Percentiles rank a stretch among this genome's conserved stretches.
Conservation (phyloP, 2,329 filamentous ascomycete genomes). For the Calonectria naviculata region DNA sequence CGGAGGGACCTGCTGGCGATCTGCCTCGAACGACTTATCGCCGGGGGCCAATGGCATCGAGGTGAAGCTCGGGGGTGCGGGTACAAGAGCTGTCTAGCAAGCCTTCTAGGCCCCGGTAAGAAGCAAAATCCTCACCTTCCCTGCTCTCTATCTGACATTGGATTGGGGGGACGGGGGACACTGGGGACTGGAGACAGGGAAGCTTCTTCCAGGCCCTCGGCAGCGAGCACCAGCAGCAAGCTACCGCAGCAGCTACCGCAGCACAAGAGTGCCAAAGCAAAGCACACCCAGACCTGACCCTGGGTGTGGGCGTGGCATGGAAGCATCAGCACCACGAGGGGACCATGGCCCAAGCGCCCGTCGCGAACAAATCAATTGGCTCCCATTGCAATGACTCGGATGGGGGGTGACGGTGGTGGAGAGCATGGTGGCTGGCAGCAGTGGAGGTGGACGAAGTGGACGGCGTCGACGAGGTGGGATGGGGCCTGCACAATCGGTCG, state of each 20-base stretch:
- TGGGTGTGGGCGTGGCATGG: constrained; percentile 12
- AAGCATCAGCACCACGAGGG: constrained; percentile 37
- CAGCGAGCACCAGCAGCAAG: constrained; percentile 8
- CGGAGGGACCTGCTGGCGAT: constrained; percentile 36
- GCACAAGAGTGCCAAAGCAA: constrained; percentile 26
- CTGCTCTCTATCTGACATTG: constrained; percentile 26
- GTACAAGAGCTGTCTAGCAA: constrained; percentile 37
- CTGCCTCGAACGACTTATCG: constrained; percentile 43
- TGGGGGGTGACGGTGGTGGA: constrained; percentile 36
- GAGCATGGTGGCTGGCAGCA: constrained; percentile 31
- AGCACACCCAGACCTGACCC: constrained; percentile 13
- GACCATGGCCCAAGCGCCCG: constrained; percentile 38
- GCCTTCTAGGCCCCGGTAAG: constrained; percentile 36
- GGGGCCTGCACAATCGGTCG: constrained; percentile 19
- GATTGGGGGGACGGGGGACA: constrained; percentile 21
- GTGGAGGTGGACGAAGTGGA: constrained; percentile 37
- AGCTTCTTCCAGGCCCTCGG: constrained; percentile 34
- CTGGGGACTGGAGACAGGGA: constrained; percentile 25
- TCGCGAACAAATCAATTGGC: constrained; percentile 42
- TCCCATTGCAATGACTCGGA: constrained; percentile 45
- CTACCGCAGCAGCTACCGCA: constrained; percentile 12
- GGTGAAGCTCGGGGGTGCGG: constrained; percentile 38
- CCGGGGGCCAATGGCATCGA: constrained; percentile 36
- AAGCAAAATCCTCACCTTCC: constrained; percentile 33
- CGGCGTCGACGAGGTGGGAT: constrained; percentile 14